phyloP scores from a whole-genome alignment of 768 basidiomycete species.

The Leccinum olivaceopallidum region DNA sequence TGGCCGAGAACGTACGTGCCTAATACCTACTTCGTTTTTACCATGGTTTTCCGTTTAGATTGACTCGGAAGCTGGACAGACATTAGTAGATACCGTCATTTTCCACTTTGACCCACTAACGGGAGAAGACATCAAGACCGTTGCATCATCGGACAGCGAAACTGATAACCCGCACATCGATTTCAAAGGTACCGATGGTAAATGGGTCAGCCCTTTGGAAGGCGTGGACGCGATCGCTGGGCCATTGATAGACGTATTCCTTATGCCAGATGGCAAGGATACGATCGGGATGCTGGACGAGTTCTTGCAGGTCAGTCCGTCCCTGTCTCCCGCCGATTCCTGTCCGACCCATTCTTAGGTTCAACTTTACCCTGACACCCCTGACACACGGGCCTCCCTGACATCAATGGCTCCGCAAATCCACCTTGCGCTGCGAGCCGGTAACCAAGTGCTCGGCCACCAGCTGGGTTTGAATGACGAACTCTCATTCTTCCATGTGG shows the following conservation, averaged over 20 bases:
- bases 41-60: not conserved
- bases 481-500: slow-evolving; percentile 47
- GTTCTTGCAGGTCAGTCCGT: slow-evolving; percentile 61
- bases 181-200: slow-evolving; percentile 8
- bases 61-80: slow-evolving; percentile 37
- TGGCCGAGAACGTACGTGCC: slow-evolving; percentile 57
- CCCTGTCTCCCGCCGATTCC: not conserved
- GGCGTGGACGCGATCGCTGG: slow-evolving; percentile 65
- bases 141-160: slow-evolving; percentile 17
- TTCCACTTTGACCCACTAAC: slow-evolving; percentile 81
- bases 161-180: not conserved
- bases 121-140: slow-evolving; percentile 53
- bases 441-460: slow-evolving; percentile 57
- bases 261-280: slow-evolving; percentile 47
- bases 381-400: slow-evolving; percentile 45
- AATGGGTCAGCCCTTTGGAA: slow-evolving; percentile 44
- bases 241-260: slow-evolving; percentile 56
- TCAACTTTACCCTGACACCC: slow-evolving; percentile 66
- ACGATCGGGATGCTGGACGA: slow-evolving; percentile 72
- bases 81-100: slow-evolving; percentile 66
- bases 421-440: slow-evolving; percentile 57
- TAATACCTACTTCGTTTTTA: not conserved
- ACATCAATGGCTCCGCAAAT: slow-evolving; percentile 43
- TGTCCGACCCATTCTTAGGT: slow-evolving; percentile 39
- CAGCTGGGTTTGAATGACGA: slow-evolving; percentile 44